Base-by-base conservation (phyloP, 768 basidiomycete genomes). In the Asterophora lycoperdoides region DNA sequence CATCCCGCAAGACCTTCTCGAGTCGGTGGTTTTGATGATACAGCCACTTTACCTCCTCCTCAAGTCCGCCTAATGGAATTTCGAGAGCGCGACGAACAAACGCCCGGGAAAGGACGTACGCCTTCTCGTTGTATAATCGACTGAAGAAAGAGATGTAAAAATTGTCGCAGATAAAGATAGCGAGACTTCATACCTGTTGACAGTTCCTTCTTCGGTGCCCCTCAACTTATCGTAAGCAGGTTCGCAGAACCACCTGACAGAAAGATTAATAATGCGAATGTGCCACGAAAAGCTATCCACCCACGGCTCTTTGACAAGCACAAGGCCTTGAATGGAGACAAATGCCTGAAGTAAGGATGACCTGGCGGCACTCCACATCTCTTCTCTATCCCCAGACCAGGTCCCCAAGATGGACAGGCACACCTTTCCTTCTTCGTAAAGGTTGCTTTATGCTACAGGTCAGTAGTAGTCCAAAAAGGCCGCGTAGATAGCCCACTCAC, bases 381-480 rank as follows among this genome's bases (percentile, higher is more conserved):
- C 92, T 52, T 76, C 86, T 60, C 76, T 80, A 58, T 95, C 94
- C 8, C 93, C 93, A 7, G 82, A 77, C 93, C 93, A 96, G 0
- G 93, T 94, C 13, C 90, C 90, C 6, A 95, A 69, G 41, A 95
- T 90, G 13, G 92, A 94, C 35, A 95, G 66, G 58, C 93, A 95
- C 26, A 95, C 92, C 65, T 95, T 95, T 37, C 93, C 93, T 55
- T 96, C 93, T 61, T 94, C 93, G 54, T 97, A 97, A 35, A 96
- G 66, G 68, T 95, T 95, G 35, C 87, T 89, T 52, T 36, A 41
- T 9, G 34, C 23, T 28, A 20, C 48, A 32, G 37, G 49, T 32
- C 15, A 36, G n/a, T 8, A 11, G n/a, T 30, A 5, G 23, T 13
- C 51, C 20, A 49, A 50, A 11, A 41, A 18, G 19, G 37, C 13